Evolutionary conservation across 805 yeast species (phyloP).

Genomic region (Wickerhamiella siamensis): DNA sequence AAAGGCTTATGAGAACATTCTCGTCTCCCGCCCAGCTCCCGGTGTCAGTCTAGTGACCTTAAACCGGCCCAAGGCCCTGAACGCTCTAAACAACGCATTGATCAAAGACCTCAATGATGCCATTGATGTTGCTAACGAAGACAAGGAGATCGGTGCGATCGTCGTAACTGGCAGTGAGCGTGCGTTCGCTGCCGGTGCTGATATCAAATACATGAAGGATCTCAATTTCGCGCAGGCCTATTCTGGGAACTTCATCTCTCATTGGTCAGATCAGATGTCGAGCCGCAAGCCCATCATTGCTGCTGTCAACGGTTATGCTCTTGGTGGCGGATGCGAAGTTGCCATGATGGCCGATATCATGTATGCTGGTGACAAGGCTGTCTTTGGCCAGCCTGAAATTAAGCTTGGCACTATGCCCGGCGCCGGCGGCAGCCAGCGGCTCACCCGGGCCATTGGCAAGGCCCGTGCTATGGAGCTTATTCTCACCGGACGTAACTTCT

Average conservation of each 20-base stretch:
- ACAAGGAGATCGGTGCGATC: constrained; percentile 30
- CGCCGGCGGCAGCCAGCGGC: constrained; percentile 41
- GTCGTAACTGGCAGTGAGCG: constrained; percentile 33
- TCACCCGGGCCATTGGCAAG: constrained; percentile 35
- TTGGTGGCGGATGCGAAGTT: constrained; percentile 44
- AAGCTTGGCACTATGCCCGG: constrained; percentile 38
- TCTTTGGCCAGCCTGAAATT: constrained; percentile 43
- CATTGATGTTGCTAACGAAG: constrained; percentile 26
- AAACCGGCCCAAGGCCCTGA: constrained; percentile 34
- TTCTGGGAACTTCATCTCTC: constrained; percentile 26
- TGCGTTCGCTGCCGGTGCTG: constrained; percentile 46
- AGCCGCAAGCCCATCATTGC: constrained; percentile 37
- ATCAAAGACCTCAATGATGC: constrained; percentile 29
- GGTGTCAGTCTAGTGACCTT: constrained; percentile 30
- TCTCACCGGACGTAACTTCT: constrained; percentile 33
- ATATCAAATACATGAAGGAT: constrained; percentile 36
- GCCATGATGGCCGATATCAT: constrained; percentile 41
- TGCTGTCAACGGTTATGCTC: constrained; percentile 41
- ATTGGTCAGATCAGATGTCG: constrained; percentile 29
- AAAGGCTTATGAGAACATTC: constrained; percentile 26
- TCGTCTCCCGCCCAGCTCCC: constrained; percentile 27
- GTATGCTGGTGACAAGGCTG: constrained; percentile 35
- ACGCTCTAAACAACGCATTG: constrained; percentile 28
- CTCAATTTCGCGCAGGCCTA: constrained; percentile 27
- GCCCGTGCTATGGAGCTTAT: constrained; percentile 36